Conservation (phyloP, 2,329 filamentous ascomycete genomes). For the Nemania sp. region DNA sequence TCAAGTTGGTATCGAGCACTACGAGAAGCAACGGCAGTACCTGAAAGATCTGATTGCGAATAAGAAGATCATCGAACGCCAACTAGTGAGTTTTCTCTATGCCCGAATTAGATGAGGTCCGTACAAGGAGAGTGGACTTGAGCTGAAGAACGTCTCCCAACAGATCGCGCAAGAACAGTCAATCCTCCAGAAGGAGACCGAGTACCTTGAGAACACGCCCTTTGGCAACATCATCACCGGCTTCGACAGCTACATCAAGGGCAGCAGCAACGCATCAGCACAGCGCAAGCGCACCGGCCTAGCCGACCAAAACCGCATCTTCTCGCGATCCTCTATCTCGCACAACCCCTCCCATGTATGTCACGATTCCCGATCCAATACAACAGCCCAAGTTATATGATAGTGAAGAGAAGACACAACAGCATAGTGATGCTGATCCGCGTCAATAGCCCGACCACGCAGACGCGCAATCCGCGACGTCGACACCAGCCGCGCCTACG, state of each 20-base stretch:
- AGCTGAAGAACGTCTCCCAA: slow-evolving; percentile 11
- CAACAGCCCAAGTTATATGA: neutral
- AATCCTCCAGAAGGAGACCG: slow-evolving; percentile 80
- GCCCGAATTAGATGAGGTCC: neutral
- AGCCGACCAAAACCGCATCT: slow-evolving; percentile 73
- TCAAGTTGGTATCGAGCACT: slow-evolving; percentile 43
- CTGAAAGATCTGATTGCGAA: slow-evolving; percentile 52
- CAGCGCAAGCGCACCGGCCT: slow-evolving; percentile 67
- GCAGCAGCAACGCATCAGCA: slow-evolving; percentile 64
- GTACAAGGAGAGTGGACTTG: neutral
- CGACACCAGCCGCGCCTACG: slow-evolving; percentile 55
- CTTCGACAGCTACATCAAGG: slow-evolving; percentile 98
- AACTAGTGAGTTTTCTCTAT: slow-evolving; percentile 30
- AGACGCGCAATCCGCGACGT: slow-evolving; percentile 47
- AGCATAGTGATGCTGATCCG: neutral
- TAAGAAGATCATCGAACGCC: slow-evolving; percentile 33
- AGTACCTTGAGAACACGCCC: slow-evolving; percentile 88
- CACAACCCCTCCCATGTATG: slow-evolving; percentile 53
- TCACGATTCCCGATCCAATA: slow-evolving; percentile 1
- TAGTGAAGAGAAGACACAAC: neutral
- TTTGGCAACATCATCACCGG: slow-evolving; percentile 95
- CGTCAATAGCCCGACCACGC: slow-evolving; percentile 44
- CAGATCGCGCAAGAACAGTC: slow-evolving; percentile 71
- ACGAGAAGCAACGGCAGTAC: slow-evolving; percentile 53
- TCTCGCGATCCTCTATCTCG: slow-evolving; percentile 67